A percentile compares a stretch with the other conserved stretches of the same genome.
These are phyloP conservation scores for Phtheirospermum japonicum DNA, from an alignment of 257 asterid genomes.

Conservation along the genomic window DNA sequence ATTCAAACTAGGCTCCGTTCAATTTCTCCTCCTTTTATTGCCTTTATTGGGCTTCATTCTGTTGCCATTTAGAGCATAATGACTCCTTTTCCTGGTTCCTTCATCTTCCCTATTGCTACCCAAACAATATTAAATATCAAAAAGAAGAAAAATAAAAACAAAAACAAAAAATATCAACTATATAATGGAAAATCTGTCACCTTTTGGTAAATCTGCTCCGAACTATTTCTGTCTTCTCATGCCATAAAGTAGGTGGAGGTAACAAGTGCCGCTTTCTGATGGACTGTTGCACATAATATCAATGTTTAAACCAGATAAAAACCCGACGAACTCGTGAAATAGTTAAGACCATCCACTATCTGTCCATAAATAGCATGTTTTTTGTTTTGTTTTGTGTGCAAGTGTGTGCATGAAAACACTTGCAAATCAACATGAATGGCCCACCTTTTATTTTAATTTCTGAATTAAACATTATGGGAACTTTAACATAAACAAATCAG, in stretches of 20 bases:
- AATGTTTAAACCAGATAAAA: conserved; percentile 23
- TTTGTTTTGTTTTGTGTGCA: too few species aligned
- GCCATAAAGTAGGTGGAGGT: conserved; percentile 45
- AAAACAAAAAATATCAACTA: neutral
- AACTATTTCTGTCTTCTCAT: conserved; percentile 34
- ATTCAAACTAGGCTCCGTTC: conserved; percentile 8
- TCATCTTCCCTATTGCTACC: conserved; percentile 15
- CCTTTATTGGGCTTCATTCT: conserved; percentile 5
- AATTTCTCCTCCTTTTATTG: conserved; percentile 16
- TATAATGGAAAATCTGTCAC: conserved; percentile 29
- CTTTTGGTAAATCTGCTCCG: conserved; percentile 30
- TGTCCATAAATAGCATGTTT: too few species aligned
- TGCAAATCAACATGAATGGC: too few species aligned
- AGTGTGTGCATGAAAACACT: too few species aligned
- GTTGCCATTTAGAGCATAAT: conserved; percentile 4
- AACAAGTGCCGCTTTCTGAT: conserved; percentile 31
- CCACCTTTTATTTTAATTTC: too few species aligned
- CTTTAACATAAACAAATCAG: neutral
- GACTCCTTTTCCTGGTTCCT: conserved; percentile 18
- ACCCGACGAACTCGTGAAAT: neutral
- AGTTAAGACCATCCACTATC: neutral
- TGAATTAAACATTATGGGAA: too few species aligned
- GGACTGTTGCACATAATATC: conserved; percentile 29
- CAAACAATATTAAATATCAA: neutral
- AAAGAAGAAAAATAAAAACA: neutral